Conservation (phyloP, 306 rosid species). For the Vigna unguiculata region DNA sequence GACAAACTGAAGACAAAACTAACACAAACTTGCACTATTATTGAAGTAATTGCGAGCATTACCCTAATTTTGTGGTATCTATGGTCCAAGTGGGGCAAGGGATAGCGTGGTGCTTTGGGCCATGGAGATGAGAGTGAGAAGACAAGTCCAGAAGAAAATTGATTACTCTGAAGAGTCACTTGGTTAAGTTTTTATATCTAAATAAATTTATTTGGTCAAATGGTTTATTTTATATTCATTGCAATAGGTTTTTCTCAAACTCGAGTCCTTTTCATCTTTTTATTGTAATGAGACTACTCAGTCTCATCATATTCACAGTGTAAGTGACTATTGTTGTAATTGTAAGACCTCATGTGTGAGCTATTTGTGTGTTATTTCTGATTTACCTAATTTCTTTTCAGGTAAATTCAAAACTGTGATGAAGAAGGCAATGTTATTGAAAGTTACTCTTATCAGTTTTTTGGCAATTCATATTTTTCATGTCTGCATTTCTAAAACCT, state of each 20-base stretch:
- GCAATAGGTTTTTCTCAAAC: background rate
- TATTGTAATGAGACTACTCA: background rate
- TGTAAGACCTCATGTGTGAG: background rate
- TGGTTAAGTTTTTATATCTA: conserved; percentile 69
- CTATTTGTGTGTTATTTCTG: background rate
- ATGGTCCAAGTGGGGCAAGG: conserved; percentile 47
- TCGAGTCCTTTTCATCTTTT: background rate
- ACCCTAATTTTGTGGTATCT: conserved; percentile 35
- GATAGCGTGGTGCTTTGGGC: conserved; percentile 53
- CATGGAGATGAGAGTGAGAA: conserved; percentile 90
- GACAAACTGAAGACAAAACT: background rate
- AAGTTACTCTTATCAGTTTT: background rate
- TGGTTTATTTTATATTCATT: conserved; percentile 19
- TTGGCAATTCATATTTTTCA: background rate
- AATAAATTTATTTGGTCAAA: conserved; percentile 5
- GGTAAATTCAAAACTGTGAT: background rate
- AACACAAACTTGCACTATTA: conserved; percentile 1
- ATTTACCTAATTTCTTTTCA: background rate
- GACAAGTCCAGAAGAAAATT: conserved; percentile 68
- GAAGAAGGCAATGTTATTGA: background rate
- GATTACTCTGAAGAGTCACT: conserved; percentile 58
- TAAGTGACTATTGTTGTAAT: background rate
- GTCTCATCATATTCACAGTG: background rate
- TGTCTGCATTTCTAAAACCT: background rate
- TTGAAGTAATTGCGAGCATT: conserved; percentile 27